A percentile compares a stretch with the other conserved stretches of the same genome.
phyloP scores from a whole-genome alignment of 2,329 filamentous ascomycete genomes.

The Aspergillus pseudoterreus region DNA sequence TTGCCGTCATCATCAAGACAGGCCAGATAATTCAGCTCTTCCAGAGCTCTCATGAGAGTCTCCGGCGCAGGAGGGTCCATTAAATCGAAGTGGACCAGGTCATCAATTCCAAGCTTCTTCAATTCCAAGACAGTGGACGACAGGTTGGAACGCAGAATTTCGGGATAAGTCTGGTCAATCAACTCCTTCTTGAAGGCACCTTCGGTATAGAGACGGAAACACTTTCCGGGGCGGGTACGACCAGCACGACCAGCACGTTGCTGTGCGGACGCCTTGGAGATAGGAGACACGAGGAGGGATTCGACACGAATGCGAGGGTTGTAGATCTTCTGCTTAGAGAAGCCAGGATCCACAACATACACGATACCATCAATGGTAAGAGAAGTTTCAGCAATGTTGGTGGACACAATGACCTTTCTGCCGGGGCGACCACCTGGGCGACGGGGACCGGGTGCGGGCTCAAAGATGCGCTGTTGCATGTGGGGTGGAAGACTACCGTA shows the following conservation, averaged over 20 bases:
- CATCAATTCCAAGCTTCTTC: slow-evolving; percentile 94
- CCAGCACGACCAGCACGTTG: slow-evolving; percentile 98
- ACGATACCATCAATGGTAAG: slow-evolving; percentile 98
- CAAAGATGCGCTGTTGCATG: slow-evolving; percentile 94
- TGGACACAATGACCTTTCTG: slow-evolving; percentile 90
- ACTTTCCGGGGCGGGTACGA: slow-evolving; percentile 97
- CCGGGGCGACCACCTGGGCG: slow-evolving; percentile 77
- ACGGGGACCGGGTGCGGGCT: slow-evolving; percentile 72
- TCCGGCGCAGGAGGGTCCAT: slow-evolving; percentile 98
- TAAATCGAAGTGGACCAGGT: slow-evolving; percentile 95
- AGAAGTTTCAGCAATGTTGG: slow-evolving; percentile 96
- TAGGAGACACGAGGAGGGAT: slow-evolving; percentile 93
- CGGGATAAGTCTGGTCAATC: slow-evolving; percentile 94
- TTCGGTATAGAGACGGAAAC: slow-evolving; percentile 95
- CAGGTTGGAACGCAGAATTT: slow-evolving; percentile 91
- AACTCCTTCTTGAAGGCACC: slow-evolving; percentile 95
- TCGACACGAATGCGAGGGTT: slow-evolving; percentile 96
- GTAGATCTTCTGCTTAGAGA: slow-evolving; percentile 99
- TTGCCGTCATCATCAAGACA: slow-evolving; percentile 96
- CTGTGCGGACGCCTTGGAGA: slow-evolving; percentile 95
- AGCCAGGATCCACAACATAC: slow-evolving; percentile 97
- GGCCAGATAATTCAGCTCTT: slow-evolving; percentile 95
- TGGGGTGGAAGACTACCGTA: slow-evolving; percentile 90
- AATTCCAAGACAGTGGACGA: slow-evolving; percentile 92
- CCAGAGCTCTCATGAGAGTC: slow-evolving; percentile 94